Conservation (phyloP, 306 rosid species). For the Cotoneaster glaucophyllus region DNA sequence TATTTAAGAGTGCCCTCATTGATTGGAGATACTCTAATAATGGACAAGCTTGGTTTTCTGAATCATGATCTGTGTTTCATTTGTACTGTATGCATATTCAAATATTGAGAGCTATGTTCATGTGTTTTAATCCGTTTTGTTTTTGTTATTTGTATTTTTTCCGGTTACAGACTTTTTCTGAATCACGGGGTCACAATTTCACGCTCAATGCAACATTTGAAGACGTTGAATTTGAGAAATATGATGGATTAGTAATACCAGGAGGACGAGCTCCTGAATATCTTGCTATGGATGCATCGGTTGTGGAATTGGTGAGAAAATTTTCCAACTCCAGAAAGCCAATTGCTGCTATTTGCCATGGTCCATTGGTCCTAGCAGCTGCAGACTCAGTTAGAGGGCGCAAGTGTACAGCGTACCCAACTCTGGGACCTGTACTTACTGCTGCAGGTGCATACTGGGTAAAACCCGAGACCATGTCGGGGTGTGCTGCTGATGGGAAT, state of each 20-base stretch:
- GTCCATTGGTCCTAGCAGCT: constrained; percentile 82
- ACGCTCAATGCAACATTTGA: constrained; percentile 72
- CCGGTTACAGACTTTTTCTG: constrained; percentile 50
- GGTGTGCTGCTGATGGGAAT: constrained; percentile 66
- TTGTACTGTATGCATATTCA: background rate
- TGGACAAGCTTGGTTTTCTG: too few species aligned
- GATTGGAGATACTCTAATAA: too few species aligned
- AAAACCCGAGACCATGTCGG: constrained; percentile 50
- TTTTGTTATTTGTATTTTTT: background rate
- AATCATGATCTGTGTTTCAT: background rate
- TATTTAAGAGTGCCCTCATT: too few species aligned
- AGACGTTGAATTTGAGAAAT: constrained; percentile 43
- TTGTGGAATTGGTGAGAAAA: constrained; percentile 41
- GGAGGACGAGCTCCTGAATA: constrained; percentile 94
- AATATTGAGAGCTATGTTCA: background rate
- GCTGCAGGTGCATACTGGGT: constrained; percentile 87
- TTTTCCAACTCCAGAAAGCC: constrained; percentile 48
- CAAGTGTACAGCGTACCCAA: constrained; percentile 54
- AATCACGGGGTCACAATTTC: constrained; percentile 79
- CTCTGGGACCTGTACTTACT: constrained; percentile 47
- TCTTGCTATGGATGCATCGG: constrained; percentile 53
- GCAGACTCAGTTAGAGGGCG: constrained; percentile 58
- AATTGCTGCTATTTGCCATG: constrained; percentile 75
- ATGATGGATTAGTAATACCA: constrained; percentile 77
- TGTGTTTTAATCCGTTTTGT: background rate